These are phyloP conservation scores for Gracilariopsis chorda DNA, from an alignment of 23 red algal species.

Conservation along the genomic window DNA sequence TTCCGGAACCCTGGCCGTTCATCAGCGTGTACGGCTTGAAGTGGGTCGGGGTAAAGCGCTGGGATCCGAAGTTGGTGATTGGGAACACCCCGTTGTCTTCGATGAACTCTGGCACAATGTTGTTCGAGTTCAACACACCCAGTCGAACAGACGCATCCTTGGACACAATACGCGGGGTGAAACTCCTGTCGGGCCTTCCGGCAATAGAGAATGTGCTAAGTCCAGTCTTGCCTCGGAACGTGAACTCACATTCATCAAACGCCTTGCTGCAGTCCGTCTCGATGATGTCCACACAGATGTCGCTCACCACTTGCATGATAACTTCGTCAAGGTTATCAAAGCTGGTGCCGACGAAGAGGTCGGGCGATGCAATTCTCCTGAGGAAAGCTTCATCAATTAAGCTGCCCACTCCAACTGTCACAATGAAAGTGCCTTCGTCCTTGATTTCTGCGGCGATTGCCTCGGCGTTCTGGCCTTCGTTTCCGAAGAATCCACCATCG, in stretches of 20 bases:
- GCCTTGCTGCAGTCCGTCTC: not conserved
- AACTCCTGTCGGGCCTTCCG: not conserved
- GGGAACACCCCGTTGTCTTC: not conserved
- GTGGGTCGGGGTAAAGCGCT: not conserved
- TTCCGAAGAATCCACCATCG: not conserved
- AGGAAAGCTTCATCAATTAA: not conserved
- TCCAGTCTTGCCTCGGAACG: not conserved
- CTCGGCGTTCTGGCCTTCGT: not conserved
- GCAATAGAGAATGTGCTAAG: not conserved
- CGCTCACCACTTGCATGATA: not conserved
- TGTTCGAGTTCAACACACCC: not conserved
- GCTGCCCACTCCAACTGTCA: not conserved
- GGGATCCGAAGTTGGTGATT: not conserved
- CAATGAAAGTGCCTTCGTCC: not conserved
- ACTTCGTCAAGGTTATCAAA: not conserved
- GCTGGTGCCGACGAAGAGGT: not conserved
- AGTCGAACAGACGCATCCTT: not conserved
- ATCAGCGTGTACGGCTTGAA: slow-evolving; percentile 4
- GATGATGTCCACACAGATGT: too few relatives aligned
- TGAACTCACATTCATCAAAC: not conserved
- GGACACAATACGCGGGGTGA: not conserved
- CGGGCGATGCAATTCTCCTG: not conserved
- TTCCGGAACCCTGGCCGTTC: not conserved
- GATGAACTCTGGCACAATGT: not conserved
- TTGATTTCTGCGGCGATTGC: not conserved